These are phyloP conservation scores for Didymella glomerata DNA, from an alignment of 2,329 filamentous ascomycete species.

Conservation along the genomic window DNA sequence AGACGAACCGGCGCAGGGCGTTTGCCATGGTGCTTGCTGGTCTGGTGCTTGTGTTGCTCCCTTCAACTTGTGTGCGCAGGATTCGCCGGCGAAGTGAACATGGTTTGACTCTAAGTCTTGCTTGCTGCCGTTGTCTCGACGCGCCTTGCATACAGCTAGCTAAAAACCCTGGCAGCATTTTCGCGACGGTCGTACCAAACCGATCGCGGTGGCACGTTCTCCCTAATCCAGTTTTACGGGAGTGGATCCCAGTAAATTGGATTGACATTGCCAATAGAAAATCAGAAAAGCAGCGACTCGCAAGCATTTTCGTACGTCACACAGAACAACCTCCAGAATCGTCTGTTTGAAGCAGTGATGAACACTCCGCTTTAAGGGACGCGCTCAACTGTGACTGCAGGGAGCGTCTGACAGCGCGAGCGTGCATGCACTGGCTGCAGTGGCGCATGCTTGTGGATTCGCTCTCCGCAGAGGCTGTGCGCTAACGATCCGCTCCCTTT, in stretches of 20 bases:
- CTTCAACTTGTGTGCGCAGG: conserved; percentile 7
- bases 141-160: conserved; percentile 20
- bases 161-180: conserved; percentile 12
- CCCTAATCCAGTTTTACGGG: conserved; percentile 17
- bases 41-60: conserved; percentile 6
- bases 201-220: conserved; percentile 10
- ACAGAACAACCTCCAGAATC: conserved; percentile 1
- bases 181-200: conserved; percentile 11
- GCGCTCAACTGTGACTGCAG: conserved; percentile 1
- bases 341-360: not conserved
- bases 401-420: conserved; percentile 8
- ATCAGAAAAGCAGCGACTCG: conserved; percentile 6
- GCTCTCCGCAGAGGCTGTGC: conserved; percentile 2
- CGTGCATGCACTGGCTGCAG: not conserved
- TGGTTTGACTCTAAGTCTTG: not conserved
- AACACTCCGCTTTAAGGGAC: not conserved
- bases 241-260: conserved; percentile 19
- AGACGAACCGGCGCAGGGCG: conserved; percentile 1
- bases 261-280: conserved; percentile 19
- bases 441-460: conserved; percentile 2
- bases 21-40: conserved; percentile 8
- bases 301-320: conserved; percentile 19
- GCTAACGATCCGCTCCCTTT: conserved; percentile 15
- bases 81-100: conserved; percentile 8
- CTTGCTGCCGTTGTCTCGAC: conserved; percentile 16